Percentiles rank a stretch among this genome's conserved stretches.
Conservation (phyloP, 2,329 filamentous ascomycete genomes). For the Phaeophleospora eucalypticola region DNA sequence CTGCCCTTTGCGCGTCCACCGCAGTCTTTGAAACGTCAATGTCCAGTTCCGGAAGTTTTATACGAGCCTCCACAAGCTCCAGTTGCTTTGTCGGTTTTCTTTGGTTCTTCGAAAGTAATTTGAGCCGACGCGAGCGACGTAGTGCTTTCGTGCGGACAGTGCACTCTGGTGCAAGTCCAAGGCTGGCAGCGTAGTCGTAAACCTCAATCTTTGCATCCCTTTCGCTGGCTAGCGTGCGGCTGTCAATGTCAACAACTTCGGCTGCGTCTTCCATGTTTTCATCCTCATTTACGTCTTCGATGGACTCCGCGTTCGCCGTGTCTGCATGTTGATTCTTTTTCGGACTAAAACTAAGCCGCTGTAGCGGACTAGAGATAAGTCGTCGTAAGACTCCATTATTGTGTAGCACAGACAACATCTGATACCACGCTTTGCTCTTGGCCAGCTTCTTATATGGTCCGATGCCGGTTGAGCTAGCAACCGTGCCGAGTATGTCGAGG, state of each 20-base stretch:
- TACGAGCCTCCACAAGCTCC: constrained; percentile 3
- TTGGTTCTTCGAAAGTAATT: not conserved
- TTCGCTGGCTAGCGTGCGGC: constrained; percentile 19
- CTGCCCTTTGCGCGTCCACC: constrained; percentile 27
- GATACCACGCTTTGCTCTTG: constrained; percentile 19
- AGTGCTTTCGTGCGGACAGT: constrained; percentile 1
- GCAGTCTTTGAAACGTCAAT: constrained; percentile 33
- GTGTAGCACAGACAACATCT: constrained; percentile 17
- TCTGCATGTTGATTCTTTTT: not conserved
- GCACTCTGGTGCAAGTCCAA: constrained; percentile 33
- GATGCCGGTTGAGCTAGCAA: not conserved
- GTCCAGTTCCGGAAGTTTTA: constrained; percentile 36
- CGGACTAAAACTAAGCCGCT: not conserved
- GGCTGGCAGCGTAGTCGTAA: constrained; percentile 42
- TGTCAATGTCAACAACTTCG: constrained; percentile 8
- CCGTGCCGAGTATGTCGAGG: not conserved
- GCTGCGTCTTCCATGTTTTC: constrained; percentile 8
- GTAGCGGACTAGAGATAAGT: not conserved
- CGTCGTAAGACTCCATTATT: not conserved
- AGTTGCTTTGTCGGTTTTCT: constrained; percentile 1
- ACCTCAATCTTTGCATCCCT: constrained; percentile 31
- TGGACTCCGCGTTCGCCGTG: not conserved
- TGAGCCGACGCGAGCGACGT: not conserved
- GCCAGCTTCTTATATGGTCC: constrained; percentile 8
- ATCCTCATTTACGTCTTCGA: not conserved